Base-by-base conservation (phyloP, 1,284 basidiomycete species). In the Rhodotorula sp. region DNA sequence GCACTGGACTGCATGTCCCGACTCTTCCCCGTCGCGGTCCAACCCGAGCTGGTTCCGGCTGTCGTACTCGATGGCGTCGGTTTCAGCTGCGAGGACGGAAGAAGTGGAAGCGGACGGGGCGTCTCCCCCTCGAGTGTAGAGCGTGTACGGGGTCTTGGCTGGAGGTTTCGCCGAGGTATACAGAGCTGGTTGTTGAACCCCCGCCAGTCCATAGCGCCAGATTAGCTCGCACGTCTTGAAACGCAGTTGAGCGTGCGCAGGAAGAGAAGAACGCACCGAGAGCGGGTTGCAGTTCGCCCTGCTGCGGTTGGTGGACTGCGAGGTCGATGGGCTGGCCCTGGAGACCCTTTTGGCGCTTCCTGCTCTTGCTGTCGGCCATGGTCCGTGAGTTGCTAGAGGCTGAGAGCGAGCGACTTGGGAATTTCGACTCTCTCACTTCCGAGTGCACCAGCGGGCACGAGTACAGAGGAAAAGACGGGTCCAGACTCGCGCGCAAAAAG, bases 41-140 rank as follows among this genome's bases (percentile, higher is more conserved):
- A 23, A 2, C 0, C 67, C 66, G 50, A 64, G 18, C 45, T 73
- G 72, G 60, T 72, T 75, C 31, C 70, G 47, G 28, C 64, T 67
- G n/a, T 73, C 69, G 62, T 58, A 75, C 61, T 73, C 74, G 60
- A 73, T 69, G 4, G 71, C 63, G 50, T 63, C 64, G 48, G 74
- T 73, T 61, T 75, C 72, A 47, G 65, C 74, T 2, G 71, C 74
- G 60, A 75, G 66, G 50, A 70, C 31, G 8, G 64, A 34, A 43
- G 38, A 55, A 55, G 54, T 55, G 26, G 54, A 55, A 26, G 54
- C 54, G 19, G 34, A 34, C 12, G 3, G 52, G 26, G 50, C 34
- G 34, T 54, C 18, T 45, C 64, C 64, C n/a, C 19, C 26, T 43
- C 28, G 50, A 2, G 63, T 62, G 63, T 69, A 75, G 48, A 71